A percentile compares a stretch with the other conserved stretches of the same genome.
Evolutionary conservation across 306 rosid genomes (phyloP).

Genomic region (Dryas drummondii): DNA sequence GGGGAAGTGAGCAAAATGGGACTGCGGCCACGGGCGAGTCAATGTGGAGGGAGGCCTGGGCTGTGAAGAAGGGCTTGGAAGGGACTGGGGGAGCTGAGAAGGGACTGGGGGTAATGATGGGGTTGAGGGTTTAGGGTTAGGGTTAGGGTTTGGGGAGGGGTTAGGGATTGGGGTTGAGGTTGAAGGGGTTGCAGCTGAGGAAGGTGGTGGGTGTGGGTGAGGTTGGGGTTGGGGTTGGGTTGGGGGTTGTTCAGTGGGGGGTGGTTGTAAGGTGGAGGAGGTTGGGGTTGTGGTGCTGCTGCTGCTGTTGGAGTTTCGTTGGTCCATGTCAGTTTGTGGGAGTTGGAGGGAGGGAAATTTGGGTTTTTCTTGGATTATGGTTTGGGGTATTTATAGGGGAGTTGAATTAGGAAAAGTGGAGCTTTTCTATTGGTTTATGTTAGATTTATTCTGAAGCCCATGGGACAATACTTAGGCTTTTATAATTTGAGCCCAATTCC

Average conservation of each 20-base stretch:
- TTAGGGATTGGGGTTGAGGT: conserved; percentile 16
- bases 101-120: conserved; percentile 19
- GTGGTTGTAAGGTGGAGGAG: conserved; percentile 16
- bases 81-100: conserved; percentile 24
- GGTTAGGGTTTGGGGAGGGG: conserved; percentile 30
- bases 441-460: too few relatives aligned
- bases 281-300: conserved; percentile 4
- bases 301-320: conserved; percentile 17
- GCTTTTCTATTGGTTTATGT: not conserved
- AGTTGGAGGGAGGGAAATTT: conserved; percentile 24
- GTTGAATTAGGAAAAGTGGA: not conserved
- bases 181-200: conserved; percentile 29
- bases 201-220: conserved; percentile 9
- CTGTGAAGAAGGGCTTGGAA: conserved; percentile 43
- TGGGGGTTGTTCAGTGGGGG: conserved; percentile 9
- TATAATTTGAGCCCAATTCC: too few relatives aligned
- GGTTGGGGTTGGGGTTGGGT: conserved; percentile 38
- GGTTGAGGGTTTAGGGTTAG: conserved; percentile 42
- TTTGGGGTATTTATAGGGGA: not conserved
- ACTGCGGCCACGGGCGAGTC: conserved; percentile 47
- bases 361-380: not conserved
- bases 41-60: conserved; percentile 56
- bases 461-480: too few relatives aligned
- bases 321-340: conserved; percentile 34
- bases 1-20: conserved; percentile 55